Evolutionary conservation across 345 rosid species (phyloP), one percentile per base, ranked within the genome.

Genomic region (Kandelia obovata): DNA sequence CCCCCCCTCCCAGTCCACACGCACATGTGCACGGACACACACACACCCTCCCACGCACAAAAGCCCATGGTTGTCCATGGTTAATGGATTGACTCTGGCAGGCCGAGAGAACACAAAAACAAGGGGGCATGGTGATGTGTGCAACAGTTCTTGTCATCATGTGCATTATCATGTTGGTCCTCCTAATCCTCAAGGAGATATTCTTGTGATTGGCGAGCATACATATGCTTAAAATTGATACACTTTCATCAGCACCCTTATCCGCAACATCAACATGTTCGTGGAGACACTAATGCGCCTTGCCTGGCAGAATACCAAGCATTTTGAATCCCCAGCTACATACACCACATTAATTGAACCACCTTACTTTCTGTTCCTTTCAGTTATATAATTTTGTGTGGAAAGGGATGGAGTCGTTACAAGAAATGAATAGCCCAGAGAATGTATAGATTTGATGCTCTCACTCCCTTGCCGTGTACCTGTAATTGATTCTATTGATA

Each of bases 121-220:
- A 81, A 75, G 99, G 97, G 23, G 96, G 97, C 57, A 96, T 92
- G 95, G 98, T 96, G 70, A 96, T 85, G 90, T 96, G 98, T 47
- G 98, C 92, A 2, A 71, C 97, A 0, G 91, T 83, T 37, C 97
- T 96, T 7, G 89, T 92, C 39, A 85, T 96, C 37, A 89, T 96
- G 91, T 96, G 99, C 87, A 84, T 87, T 79, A 56, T 90, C 82
- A 92, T 96, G 99, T 73, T 96, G 75, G 76, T 86, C 65, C 96
- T 96, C 61, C 84, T 96, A 64, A 83, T 96, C 83, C 88, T 96
- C 70, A 92, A 92, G 84, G 86, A 81, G 69, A 83, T 89, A 60
- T 25, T 92, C 61, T 89, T 92, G 26, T 92, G 89, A 94, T 61
- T 53, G 31, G 51, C 23, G 31, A 64, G 58, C 20, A 37, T 25